Evolutionary conservation across 352 stramenopile genomes (phyloP).

Genomic region (Lagenidium sp.): DNA sequence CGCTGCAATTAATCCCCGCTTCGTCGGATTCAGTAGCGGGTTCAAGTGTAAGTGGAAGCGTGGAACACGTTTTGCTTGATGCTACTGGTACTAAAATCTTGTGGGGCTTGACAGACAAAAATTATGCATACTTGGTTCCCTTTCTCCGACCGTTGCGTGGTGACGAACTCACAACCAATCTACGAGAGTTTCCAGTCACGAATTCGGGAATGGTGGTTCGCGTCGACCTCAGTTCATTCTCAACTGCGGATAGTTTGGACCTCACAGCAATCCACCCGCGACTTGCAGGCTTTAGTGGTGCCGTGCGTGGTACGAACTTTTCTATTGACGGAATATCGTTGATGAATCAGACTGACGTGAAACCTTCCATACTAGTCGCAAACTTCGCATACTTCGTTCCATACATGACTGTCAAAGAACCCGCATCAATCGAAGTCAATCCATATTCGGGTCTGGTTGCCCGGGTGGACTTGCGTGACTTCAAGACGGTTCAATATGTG

Average conservation of each 20-base stretch:
- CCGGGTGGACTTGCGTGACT: conserved; percentile 54
- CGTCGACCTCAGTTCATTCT: conserved; percentile 43
- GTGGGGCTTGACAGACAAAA: conserved; percentile 25
- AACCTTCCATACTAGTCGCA: conserved; percentile 46
- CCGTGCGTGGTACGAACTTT: conserved; percentile 26
- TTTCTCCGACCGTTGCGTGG: conserved; percentile 26
- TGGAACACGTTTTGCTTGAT: not conserved
- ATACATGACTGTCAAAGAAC: conserved; percentile 39
- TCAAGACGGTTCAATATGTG: conserved; percentile 34
- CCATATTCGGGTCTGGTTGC: conserved; percentile 57
- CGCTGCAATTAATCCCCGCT: conserved; percentile 30
- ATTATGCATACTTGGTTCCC: conserved; percentile 53
- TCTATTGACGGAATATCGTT: no score
- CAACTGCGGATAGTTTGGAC: conserved; percentile 32
- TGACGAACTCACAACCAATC: conserved; percentile 46
- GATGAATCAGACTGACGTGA: no score
- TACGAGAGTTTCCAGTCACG: conserved; percentile 60
- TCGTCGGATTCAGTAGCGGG: conserved; percentile 52
- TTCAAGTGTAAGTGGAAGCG: conserved; percentile 34
- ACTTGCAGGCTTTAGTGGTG: conserved; percentile 59
- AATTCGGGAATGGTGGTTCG: conserved; percentile 56
- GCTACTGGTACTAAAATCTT: no score
- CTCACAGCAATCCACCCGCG: conserved; percentile 30
- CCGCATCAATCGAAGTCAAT: conserved; percentile 24
- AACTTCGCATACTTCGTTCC: conserved; percentile 72